Evolutionary conservation across 345 rosid species (phyloP), one percentile per base, ranked within the genome.

Genomic region (Passiflora organensis): DNA sequence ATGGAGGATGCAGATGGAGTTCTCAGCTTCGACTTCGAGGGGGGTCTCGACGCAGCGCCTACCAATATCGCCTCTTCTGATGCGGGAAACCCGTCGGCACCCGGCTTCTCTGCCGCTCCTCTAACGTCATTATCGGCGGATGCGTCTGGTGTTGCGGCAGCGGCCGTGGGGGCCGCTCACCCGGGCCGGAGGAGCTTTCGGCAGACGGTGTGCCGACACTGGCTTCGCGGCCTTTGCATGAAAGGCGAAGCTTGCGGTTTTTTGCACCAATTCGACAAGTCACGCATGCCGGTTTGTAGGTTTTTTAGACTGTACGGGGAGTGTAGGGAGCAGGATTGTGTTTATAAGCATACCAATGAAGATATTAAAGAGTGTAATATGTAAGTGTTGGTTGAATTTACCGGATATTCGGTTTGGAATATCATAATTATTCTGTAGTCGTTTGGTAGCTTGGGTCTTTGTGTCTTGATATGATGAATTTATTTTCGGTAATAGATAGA

Each of bases 341-440:
- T 85, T 3, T 94, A 89, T 63, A 94, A 94, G 69, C 97, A 89
- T 62, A 94, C 97, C 45, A 89, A 83, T 55, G 99, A 94, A 65
- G 97, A 94, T 54, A 85, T 89, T 76, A 94, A 94, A 72, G 99
- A 89, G 79, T 89, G 99, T 70, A 94, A 94, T 76, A 94, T 94
- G 97, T 89, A 77, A 55, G 86, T 47, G 13, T 45, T 44, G 25
- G 19, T 43, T 22, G 20, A 13, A 43, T 51, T 39, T 28, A 8
- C 34, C 8, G 34, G 34, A 28, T 28, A 2, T 28, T n/a, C n/a
- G n/a, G 8, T 28, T 28, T 28, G 34, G 3, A 28, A 28, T 28
- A 8, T 28, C n/a, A 8, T 28, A 28, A 2, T 28, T 8, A 28
- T 28, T 28, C 34, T 28, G n/a, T n/a, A n/a, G n/a, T n/a, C n/a